Percentiles rank a stretch among this genome's conserved stretches.
phyloP scores from a whole-genome alignment of 805 yeast genomes.

The Hagleromyces aurorensis region DNA sequence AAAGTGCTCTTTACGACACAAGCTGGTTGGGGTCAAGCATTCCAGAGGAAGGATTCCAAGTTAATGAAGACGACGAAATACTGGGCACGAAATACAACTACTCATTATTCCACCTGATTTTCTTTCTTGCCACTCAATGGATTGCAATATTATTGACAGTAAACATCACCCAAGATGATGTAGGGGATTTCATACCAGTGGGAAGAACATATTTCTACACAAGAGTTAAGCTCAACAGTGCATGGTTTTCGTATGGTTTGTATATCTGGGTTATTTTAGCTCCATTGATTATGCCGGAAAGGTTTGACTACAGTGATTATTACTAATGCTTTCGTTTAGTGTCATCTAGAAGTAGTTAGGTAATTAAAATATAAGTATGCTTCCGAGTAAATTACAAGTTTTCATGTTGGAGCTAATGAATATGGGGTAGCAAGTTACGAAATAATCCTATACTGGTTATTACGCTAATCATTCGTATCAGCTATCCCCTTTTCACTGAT shows the following conservation, averaged over 20 bases:
- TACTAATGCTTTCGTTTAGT: too few relatives aligned
- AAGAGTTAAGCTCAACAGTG: slow-evolving; percentile 87
- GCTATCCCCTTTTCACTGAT: slow-evolving; percentile 63
- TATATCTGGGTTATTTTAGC: slow-evolving; percentile 91
- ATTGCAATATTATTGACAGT: slow-evolving; percentile 89
- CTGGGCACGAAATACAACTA: slow-evolving; percentile 78
- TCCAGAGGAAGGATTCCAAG: slow-evolving; percentile 26
- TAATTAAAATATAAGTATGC: too few relatives aligned
- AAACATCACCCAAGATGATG: slow-evolving; percentile 75
- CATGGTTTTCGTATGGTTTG: slow-evolving; percentile 83
- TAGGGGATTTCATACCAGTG: slow-evolving; percentile 89
- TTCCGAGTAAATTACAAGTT: too few relatives aligned
- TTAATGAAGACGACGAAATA: slow-evolving; percentile 46
- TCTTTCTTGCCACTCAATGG: slow-evolving; percentile 94
- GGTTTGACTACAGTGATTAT: slow-evolving; percentile 45
- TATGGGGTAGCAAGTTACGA: too few relatives aligned
- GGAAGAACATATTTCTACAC: slow-evolving; percentile 94
- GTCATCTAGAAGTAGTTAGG: too few relatives aligned
- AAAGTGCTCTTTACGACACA: slow-evolving; percentile 74
- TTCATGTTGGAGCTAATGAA: too few relatives aligned
- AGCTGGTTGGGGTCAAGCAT: slow-evolving; percentile 40
- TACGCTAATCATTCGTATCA: slow-evolving; percentile 33
- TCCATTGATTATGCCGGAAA: slow-evolving; percentile 83
- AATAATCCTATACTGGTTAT: slow-evolving; percentile 1
- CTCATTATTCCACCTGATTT: slow-evolving; percentile 80